Conservation (phyloP, 1,284 basidiomycete genomes). For the Cutaneotrichosporon cyanovorans region DNA sequence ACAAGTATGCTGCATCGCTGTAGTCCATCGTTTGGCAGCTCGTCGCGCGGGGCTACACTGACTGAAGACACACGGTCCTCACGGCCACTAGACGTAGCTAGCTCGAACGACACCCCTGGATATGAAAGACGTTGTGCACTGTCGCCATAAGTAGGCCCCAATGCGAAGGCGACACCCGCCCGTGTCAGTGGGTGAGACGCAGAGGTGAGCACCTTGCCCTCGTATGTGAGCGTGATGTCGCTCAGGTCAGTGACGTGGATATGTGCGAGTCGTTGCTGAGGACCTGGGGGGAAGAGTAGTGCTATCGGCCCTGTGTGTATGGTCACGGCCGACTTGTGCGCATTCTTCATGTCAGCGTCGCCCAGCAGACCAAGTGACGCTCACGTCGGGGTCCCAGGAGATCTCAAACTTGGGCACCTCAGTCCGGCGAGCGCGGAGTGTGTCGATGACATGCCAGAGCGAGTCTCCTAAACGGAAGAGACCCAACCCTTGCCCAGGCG, state of each 20-base stretch:
- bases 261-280: constrained; percentile 65
- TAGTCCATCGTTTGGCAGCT: constrained; percentile 28
- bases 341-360: constrained; percentile 37
- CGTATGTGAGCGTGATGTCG: constrained; percentile 59
- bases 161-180: constrained; percentile 61
- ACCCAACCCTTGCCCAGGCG: constrained; percentile 68
- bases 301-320: constrained; percentile 69
- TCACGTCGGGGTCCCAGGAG: constrained; percentile 68
- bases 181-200: constrained; percentile 55
- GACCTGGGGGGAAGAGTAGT: constrained; percentile 60
- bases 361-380: constrained; percentile 7
- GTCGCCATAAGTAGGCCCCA: constrained; percentile 72
- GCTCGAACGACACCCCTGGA: constrained; percentile 74
- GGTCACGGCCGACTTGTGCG: constrained; percentile 61
- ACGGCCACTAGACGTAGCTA: constrained; percentile 54
- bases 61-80: constrained; percentile 30
- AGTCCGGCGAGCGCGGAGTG: constrained; percentile 49
- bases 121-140: constrained; percentile 41
- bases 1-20: constrained; percentile 19
- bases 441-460: constrained; percentile 69
- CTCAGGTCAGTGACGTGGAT: constrained; percentile 52
- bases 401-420: constrained; percentile 71
- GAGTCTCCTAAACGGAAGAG: constrained; percentile 71
- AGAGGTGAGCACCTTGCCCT: constrained; percentile 55
- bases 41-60: constrained; percentile 33